A percentile compares a stretch with the other conserved stretches of the same genome.
These are phyloP conservation scores for Populus trichocarpa DNA, from an alignment of 441 rosid species.

Conservation along the genomic window DNA sequence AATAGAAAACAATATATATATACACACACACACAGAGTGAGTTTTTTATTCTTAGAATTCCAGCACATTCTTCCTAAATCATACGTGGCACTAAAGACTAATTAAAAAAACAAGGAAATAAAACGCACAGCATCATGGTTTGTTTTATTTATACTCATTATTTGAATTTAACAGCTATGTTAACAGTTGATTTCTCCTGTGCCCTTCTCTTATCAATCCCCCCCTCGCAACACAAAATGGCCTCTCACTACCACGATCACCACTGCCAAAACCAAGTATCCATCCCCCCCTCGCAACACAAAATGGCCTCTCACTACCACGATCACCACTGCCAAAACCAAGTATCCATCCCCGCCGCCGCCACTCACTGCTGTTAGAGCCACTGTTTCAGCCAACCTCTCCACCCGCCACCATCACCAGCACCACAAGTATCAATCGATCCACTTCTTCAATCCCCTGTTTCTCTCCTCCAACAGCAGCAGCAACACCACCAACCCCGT, in stretches of 20 bases:
- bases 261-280: conserved; percentile 8
- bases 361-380: not conserved
- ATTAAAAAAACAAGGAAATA: too few relatives aligned
- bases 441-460: conserved; percentile 22
- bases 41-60: too few relatives aligned
- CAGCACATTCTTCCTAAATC: too few relatives aligned
- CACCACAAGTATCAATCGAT: not conserved
- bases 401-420: conserved; percentile 8
- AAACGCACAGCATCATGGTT: too few relatives aligned
- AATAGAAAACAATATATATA: too few relatives aligned
- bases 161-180: too few relatives aligned
- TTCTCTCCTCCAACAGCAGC: conserved; percentile 41
- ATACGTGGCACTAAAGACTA: too few relatives aligned
- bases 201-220: too few relatives aligned
- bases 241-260: conserved; percentile 23
- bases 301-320: conserved; percentile 40
- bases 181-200: too few relatives aligned
- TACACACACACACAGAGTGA: too few relatives aligned
- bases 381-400: not conserved
- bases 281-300: conserved; percentile 1
- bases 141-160: too few relatives aligned
- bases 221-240: conserved; percentile 29
- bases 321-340: conserved; percentile 15
- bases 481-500: conserved; percentile 10
- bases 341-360: conserved; percentile 11